Evolutionary conservation across 192 early-diverging fungal genomes (phyloP), one percentile per base, ranked within the genome.

Genomic region (Mortierella claussenii): DNA sequence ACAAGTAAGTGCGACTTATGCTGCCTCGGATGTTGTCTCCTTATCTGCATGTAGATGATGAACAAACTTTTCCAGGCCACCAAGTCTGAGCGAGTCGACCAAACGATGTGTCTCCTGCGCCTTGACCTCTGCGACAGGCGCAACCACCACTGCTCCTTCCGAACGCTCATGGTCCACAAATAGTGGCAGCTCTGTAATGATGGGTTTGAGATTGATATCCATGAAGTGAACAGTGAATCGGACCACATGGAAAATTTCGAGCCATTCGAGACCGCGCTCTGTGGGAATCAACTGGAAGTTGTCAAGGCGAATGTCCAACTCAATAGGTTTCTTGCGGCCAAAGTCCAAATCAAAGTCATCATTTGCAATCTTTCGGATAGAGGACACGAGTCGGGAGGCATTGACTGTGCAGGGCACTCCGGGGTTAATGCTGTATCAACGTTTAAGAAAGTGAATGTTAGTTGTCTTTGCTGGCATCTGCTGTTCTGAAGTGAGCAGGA

Each of bases 201-300:
- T 51, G 11, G 73, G 59, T 1, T 46, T 23, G 4, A 76, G 13
- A 26, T 56, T 56, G 24, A 62, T 59, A 42, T 76, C 65, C 73
- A 76, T 67, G 26, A 76, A 76, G 20, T 62, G 58, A 13, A 67
- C 51, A 0, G 63, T 76, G 45, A 54, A 66, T 5, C 53, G 50
- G 10, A 76, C 18, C 0, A 57, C 40, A n/a, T 76, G 73, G 6
- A 65, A 67, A 51, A 76, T 66, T n/a, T 60, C 34, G 20, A 76
- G 51, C 73, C 73, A 76, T 24, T 31, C 30, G 13, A 76, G 32
- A 11, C 58, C 56, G 2, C 40, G 49, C 27, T 76, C 73, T 6
- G 73, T 62, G 36, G 73, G 73, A 46, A 76, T 66, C 23, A 76
- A 26, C 21, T 76, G 65, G 28, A 55, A 37, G 59, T 76, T 66